Evolutionary conservation across 352 stramenopile species (phyloP).

Genomic region (Aphanomyces astaci): DNA sequence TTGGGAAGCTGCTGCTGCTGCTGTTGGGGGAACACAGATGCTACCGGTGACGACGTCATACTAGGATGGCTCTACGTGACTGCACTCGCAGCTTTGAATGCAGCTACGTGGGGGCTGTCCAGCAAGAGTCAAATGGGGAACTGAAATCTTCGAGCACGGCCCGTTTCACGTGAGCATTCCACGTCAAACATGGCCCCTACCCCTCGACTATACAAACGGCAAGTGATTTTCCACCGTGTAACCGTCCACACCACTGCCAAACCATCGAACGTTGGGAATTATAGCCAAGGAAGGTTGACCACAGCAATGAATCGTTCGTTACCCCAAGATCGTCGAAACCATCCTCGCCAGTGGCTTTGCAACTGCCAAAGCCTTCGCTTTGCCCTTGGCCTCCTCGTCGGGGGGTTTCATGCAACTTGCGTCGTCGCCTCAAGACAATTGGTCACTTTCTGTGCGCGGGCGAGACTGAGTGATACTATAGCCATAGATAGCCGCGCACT

Average conservation of each 20-base stretch:
- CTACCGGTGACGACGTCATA: not conserved
- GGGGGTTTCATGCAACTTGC: too few relatives aligned
- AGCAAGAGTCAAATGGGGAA: slow-evolving; percentile 15
- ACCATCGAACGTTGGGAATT: not conserved
- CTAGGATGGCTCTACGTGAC: too few relatives aligned
- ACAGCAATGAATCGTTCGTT: not conserved
- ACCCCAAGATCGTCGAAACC: too few relatives aligned
- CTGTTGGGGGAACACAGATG: not conserved
- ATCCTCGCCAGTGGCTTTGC: too few relatives aligned
- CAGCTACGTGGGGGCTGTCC: too few relatives aligned
- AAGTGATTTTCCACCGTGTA: not conserved
- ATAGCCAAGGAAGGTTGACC: not conserved
- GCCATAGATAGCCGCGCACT: too few relatives aligned
- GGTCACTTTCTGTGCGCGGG: too few relatives aligned
- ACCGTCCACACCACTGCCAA: not conserved
- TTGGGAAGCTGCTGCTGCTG: not conserved
- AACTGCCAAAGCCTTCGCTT: too few relatives aligned
- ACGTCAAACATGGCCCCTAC: not conserved
- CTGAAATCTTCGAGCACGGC: slow-evolving; percentile 10
- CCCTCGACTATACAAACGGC: not conserved
- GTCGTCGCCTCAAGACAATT: too few relatives aligned
- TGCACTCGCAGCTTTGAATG: too few relatives aligned
- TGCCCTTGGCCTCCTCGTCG: too few relatives aligned
- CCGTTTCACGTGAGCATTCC: not conserved
- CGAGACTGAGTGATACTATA: too few relatives aligned